A percentile compares a stretch with the other conserved stretches of the same genome.
Evolutionary conservation across 495 filamentous ascomycete genomes (phyloP).

Genomic region (Parmelia sp.): DNA sequence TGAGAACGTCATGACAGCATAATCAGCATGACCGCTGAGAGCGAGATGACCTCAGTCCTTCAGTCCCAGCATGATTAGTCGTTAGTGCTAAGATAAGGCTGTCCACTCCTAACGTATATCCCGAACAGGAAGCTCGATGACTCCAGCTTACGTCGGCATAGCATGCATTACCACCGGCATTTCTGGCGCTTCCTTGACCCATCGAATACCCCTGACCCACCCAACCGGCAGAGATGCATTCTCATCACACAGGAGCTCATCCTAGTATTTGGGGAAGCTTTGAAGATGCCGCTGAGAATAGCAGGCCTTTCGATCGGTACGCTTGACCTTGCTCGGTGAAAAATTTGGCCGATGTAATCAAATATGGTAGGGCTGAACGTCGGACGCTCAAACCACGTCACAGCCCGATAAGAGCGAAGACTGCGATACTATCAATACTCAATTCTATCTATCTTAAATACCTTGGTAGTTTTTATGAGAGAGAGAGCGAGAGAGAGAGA

Average conservation of each 20-base stretch:
- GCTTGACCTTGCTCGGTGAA: not conserved
- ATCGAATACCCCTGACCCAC: not conserved
- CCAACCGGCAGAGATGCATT: not conserved
- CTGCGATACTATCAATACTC: too few species aligned
- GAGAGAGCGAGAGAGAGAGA: too few species aligned
- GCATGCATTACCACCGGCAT: not conserved
- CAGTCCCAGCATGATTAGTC: not conserved
- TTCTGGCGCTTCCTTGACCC: not conserved
- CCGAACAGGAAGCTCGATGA: slow-evolving; percentile 19
- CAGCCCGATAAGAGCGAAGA: too few species aligned
- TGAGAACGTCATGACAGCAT: slow-evolving; percentile 11
- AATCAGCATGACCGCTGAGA: slow-evolving; percentile 5
- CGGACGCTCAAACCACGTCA: too few species aligned
- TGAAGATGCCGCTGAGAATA: not conserved
- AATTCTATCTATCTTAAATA: too few species aligned
- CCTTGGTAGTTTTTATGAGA: too few species aligned
- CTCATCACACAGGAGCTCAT: not conserved
- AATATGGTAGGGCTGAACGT: too few species aligned
- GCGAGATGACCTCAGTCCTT: not conserved
- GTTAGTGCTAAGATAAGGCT: slow-evolving; percentile 15
- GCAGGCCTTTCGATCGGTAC: too few species aligned
- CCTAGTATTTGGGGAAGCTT: not conserved
- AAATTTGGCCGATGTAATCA: not conserved
- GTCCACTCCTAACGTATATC: not conserved
- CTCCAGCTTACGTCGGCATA: not conserved